Base-by-base conservation (phyloP, 139 green algal genomes). In the Chlamydomonas applanata region DNA sequence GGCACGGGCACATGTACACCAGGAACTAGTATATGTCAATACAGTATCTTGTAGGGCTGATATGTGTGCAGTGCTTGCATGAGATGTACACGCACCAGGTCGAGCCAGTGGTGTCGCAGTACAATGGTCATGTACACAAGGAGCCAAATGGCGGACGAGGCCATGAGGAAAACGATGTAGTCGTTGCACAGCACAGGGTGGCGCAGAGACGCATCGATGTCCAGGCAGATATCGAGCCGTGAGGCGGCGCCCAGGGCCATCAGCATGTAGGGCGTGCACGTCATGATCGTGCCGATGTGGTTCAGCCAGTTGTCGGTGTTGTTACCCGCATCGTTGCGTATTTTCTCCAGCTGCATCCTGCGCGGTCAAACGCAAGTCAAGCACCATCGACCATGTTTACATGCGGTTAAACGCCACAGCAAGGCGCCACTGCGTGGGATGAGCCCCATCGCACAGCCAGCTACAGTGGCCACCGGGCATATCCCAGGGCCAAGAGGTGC, bases 231-330 rank as follows among this genome's bases (percentile, higher is more conserved):
- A 59, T 82, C 65, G 24, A 86, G 40, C 34, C 72, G 72, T 1
- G 72, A 76, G 24, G 40, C 72, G 14, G 75, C 52, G 27, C 27
- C 62, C 3, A 86, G 27, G 17, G 71, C 63, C 68, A 86, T 74
- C 24, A 80, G 73, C 59, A 77, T 49, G 76, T 82, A 86, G 9
- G 75, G 75, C 52, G 62, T 32, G 34, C 24, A 65, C 0, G 34
- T 35, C 22, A 80, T 3, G 19, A 78, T 44, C 13, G 52, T 56
- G n/a, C 4, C 32, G 22, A 75, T 14, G 22, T 76, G 22, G 81
- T 86, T 86, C 20, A 86, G n/a, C 73, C 69, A 81, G 5, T 81
- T 64, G 76, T 86, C 81, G 5, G 81, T 86, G 73, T 82, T 86
- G 73, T 83, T 83, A 69, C 81, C 81, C 35, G 62, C 64, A 64